These are phyloP conservation scores for Aspergillus quadricinctus DNA, from an alignment of 2,329 filamentous ascomycete genomes.

Conservation along the genomic window DNA sequence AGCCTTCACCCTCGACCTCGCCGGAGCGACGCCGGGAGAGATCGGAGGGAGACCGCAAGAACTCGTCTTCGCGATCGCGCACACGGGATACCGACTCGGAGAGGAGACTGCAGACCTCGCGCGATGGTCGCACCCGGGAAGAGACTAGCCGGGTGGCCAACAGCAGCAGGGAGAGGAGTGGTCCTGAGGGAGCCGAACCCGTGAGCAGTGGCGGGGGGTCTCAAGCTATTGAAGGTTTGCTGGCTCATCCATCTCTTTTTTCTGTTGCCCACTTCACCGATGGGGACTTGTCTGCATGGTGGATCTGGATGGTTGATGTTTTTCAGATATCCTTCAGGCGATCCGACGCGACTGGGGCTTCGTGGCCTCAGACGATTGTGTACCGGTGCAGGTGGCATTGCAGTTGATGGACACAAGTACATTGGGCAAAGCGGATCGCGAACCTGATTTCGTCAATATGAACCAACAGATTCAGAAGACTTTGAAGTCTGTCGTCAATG, in stretches of 20 bases:
- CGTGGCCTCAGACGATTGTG: slow-evolving; percentile 82
- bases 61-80: slow-evolving; percentile 32
- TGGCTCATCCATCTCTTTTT: not conserved
- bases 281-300: slow-evolving; percentile 1
- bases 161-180: slow-evolving; percentile 18
- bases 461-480: slow-evolving; percentile 88
- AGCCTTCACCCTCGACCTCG: slow-evolving; percentile 24
- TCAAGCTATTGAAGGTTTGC: slow-evolving; percentile 36
- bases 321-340: slow-evolving; percentile 63
- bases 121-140: slow-evolving; percentile 23
- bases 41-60: slow-evolving; percentile 26
- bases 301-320: not conserved
- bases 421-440: slow-evolving; percentile 83
- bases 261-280: not conserved
- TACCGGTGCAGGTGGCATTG: slow-evolving; percentile 90
- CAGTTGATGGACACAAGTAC: slow-evolving; percentile 93
- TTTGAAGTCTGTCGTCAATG: slow-evolving; percentile 88
- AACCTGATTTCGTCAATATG: slow-evolving; percentile 76
- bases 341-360: slow-evolving; percentile 89
- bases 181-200: slow-evolving; percentile 11
- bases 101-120: slow-evolving; percentile 20
- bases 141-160: slow-evolving; percentile 19
- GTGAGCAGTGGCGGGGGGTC: slow-evolving; percentile 19
- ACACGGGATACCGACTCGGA: slow-evolving; percentile 28
- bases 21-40: slow-evolving; percentile 32